Evolutionary conservation across 1,139 yeast species (phyloP).

Genomic region (Blastobotrys buckinghamii): DNA sequence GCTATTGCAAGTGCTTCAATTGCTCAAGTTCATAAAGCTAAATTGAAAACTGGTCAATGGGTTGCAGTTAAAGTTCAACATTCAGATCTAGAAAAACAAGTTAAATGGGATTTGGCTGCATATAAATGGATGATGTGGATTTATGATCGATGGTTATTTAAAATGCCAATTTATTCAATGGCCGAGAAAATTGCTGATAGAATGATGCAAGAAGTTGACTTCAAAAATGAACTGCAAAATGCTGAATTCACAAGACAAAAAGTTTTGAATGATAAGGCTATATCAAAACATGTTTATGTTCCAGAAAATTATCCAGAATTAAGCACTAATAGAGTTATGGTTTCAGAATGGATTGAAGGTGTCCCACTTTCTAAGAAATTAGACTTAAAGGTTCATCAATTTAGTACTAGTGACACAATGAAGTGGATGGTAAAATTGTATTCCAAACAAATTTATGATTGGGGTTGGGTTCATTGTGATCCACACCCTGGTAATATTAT

Average conservation of each 20-base stretch:
- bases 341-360: conserved; percentile 77
- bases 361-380: conserved; percentile 45
- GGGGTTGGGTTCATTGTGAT: conserved; percentile 76
- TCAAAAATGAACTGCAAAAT: conserved; percentile 50
- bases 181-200: conserved; percentile 55
- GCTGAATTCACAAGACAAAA: conserved; percentile 35
- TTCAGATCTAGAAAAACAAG: conserved; percentile 51
- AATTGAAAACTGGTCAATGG: conserved; percentile 43
- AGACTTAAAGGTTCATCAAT: conserved; percentile 39
- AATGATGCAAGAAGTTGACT: conserved; percentile 56
- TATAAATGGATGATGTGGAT: conserved; percentile 48
- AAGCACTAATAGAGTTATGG: conserved; percentile 48
- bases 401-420: conserved; percentile 43
- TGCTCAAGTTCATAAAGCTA: conserved; percentile 65
- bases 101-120: conserved; percentile 52
- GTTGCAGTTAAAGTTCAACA: conserved; percentile 73
- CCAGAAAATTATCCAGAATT: conserved; percentile 47
- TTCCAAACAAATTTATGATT: conserved; percentile 63
- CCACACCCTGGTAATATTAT: conserved; percentile 79
- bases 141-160: conserved; percentile 51
- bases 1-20: conserved; percentile 70
- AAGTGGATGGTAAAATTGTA: conserved; percentile 49
- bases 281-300: conserved; percentile 39
- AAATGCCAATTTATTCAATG: conserved; percentile 55
- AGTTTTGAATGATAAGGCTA: conserved; percentile 34